phyloP scores from a whole-genome alignment of 805 yeast species.

The Kockiozyma suomiensis region DNA sequence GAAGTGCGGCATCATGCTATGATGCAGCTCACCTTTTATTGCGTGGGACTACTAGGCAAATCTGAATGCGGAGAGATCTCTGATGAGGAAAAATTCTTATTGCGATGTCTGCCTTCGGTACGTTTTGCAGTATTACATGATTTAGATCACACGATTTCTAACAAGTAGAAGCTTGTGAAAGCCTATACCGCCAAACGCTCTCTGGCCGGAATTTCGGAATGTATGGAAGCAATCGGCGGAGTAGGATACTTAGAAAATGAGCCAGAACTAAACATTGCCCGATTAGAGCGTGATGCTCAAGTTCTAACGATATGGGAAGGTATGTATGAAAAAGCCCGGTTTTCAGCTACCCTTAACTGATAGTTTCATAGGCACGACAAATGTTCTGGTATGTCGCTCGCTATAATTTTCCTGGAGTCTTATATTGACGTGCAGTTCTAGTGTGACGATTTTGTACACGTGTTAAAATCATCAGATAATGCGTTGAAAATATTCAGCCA shows the following conservation, averaged over 20 bases:
- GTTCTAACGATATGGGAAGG: conserved; percentile 43
- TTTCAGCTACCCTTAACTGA: background rate
- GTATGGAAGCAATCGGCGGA: conserved; percentile 44
- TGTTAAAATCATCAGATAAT: conserved; percentile 4
- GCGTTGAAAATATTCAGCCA: background rate
- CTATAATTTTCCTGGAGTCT: background rate
- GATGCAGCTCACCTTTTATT: conserved; percentile 36
- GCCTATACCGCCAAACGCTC: conserved; percentile 38
- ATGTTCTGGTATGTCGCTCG: conserved; percentile 34
- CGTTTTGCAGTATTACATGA: background rate
- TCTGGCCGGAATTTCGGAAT: conserved; percentile 39
- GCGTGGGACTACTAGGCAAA: conserved; percentile 36
- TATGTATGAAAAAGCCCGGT: background rate
- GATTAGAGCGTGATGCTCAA: conserved; percentile 40
- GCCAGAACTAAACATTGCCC: conserved; percentile 38
- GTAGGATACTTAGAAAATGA: conserved; percentile 42
- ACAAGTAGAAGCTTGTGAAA: conserved; percentile 30
- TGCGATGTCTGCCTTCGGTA: conserved; percentile 39
- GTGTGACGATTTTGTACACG: conserved; percentile 37
- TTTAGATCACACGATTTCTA: background rate
- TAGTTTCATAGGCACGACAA: conserved; percentile 37
- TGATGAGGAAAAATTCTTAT: conserved; percentile 31
- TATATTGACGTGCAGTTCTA: background rate
- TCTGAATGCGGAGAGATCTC: conserved; percentile 30
- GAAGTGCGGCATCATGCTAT: conserved; percentile 36